These are phyloP conservation scores for Zygosaccharomyces pseudobailii DNA, from an alignment of 1,139 yeast genomes.

Conservation along the genomic window DNA sequence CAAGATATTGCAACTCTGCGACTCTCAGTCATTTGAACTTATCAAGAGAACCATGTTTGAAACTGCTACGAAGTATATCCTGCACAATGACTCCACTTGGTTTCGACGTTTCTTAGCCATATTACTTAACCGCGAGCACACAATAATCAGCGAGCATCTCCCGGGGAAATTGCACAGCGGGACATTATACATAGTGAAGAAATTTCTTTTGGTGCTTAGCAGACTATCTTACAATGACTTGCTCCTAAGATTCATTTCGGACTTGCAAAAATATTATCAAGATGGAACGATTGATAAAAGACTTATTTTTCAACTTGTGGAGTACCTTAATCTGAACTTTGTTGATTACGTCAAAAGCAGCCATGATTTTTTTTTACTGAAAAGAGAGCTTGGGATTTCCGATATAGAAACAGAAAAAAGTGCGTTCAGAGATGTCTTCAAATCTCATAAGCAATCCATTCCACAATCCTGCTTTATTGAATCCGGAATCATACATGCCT, in stretches of 20 bases:
- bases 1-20: constrained; percentile 21
- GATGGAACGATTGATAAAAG: constrained; percentile 2
- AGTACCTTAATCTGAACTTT: constrained; percentile 21
- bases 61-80: constrained; percentile 15
- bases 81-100: constrained; percentile 10
- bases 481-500: constrained; percentile 12
- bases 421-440: constrained; percentile 22
- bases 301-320: constrained; percentile 11
- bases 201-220: constrained; percentile 14
- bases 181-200: constrained; percentile 10
- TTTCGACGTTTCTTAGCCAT: constrained; percentile 15
- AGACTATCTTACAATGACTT: constrained; percentile 14
- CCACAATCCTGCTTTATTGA: constrained; percentile 14
- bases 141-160: constrained; percentile 4
- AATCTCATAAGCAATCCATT: constrained; percentile 1
- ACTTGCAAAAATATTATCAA: constrained; percentile 10
- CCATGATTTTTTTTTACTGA: constrained; percentile 22
- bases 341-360: constrained; percentile 21
- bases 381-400: constrained; percentile 27
- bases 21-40: constrained; percentile 21
- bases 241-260: constrained; percentile 13
- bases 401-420: constrained; percentile 28
- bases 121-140: constrained; percentile 19
- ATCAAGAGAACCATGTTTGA: constrained; percentile 22
- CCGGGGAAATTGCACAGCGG: constrained; percentile 1